Evolutionary conservation across 768 basidiomycete species (phyloP), one percentile per base, ranked within the genome.

Genomic region (Termitomyces sp.): DNA sequence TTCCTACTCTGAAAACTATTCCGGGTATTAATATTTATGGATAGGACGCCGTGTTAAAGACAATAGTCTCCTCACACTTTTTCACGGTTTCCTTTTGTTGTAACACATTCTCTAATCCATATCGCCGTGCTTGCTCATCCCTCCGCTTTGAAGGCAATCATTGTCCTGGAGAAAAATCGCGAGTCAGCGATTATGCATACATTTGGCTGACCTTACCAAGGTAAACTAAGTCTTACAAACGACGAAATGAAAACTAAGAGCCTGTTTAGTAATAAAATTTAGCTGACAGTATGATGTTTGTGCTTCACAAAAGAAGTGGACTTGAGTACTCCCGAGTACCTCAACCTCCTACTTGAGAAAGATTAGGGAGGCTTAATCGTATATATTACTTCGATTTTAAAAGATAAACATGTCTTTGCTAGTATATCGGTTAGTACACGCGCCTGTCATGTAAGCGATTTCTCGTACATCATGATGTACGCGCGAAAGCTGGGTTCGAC

Each of bases 361-460:
- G 27, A 27, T 27, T 27, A 1, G 1, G 1, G 27, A 27, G 27
- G 4, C 3, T 1, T 27, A 27, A 4, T 3, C 27, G 3, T 27
- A 27, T 27, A 27, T 27, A 27, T 1, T 27, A 27, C 27, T 27
- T 27, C 27, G 3, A 27, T 2, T 27, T 27, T 27, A 4, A 1
- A 27, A 4, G 4, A 13, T 15, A 16, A 41, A n/a, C 11, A 45
- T 50, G 49, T 50, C 49, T 50, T 50, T 50, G 49, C 49, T 50
- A 50, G 49, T 50, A 34, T 50, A 50, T 50, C 49, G 49, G 49
- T 50, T 50, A 50, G 49, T 50, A 50, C 49, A 50, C 49, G 49
- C 49, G 49, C 49, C 33, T 50, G 49, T 50, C 49, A 50, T 3
- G n/a, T n/a, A n/a, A n/a, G n/a, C n/a, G n/a, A n/a, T n/a, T n/a